Evolutionary conservation across 2,329 filamentous ascomycete genomes (phyloP).

Genomic region (Nothomitra cinnamomea): DNA sequence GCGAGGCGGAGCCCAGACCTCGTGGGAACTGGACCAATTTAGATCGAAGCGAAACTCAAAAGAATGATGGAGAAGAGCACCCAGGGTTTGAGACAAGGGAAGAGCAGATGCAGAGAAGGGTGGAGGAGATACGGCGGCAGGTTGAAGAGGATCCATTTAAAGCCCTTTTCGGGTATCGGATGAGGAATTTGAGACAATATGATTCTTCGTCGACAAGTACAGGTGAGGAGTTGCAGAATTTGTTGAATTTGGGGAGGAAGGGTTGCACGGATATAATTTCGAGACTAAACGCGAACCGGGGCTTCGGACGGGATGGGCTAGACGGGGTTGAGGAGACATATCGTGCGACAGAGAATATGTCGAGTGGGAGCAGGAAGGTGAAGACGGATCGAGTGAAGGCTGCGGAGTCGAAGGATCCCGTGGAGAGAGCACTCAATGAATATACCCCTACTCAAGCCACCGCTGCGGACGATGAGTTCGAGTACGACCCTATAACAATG

Average conservation of each 20-base stretch:
- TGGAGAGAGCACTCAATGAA: background rate
- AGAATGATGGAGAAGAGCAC: slow-evolving; percentile 6
- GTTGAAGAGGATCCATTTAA: slow-evolving; percentile 12
- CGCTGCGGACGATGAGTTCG: slow-evolving; percentile 8
- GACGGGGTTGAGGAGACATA: background rate
- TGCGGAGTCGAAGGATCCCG: background rate
- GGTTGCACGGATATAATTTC: background rate
- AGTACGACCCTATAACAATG: slow-evolving; percentile 14
- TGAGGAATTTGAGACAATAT: background rate
- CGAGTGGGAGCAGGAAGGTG: background rate
- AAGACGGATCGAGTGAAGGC: background rate
- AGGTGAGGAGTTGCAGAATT: background rate
- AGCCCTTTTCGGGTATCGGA: slow-evolving; percentile 11
- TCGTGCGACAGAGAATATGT: background rate
- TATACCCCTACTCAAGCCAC: background rate
- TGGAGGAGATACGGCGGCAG: slow-evolving; percentile 8
- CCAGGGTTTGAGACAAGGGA: slow-evolving; percentile 5
- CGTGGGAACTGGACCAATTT: slow-evolving; percentile 2
- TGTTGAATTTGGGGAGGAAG: background rate
- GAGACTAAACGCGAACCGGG: background rate
- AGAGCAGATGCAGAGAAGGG: slow-evolving; percentile 4
- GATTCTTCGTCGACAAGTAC: background rate
- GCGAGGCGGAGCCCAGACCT: background rate
- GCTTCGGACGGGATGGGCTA: background rate
- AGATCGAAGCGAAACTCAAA: background rate